Percentiles rank a stretch among this genome's conserved stretches.
phyloP scores from a whole-genome alignment of 2,329 filamentous ascomycete genomes.

The Elsinoe fawcettii region DNA sequence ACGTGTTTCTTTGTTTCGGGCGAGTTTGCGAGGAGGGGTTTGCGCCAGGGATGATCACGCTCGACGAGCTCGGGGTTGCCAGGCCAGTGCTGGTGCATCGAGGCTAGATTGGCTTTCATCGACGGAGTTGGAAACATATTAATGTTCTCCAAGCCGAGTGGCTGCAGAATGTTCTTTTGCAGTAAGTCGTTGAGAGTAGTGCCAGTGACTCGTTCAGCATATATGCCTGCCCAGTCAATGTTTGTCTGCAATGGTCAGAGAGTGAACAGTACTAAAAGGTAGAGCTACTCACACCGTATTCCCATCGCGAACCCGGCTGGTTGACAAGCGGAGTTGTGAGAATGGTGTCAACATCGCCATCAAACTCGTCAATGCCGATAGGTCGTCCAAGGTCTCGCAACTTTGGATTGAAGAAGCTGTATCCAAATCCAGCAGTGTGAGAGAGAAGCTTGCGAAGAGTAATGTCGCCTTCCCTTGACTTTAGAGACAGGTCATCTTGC shows the following conservation, averaged over 20 bases:
- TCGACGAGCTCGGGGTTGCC: slow-evolving; percentile 32
- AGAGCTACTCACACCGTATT: slow-evolving; percentile 40
- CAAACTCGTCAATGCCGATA: slow-evolving; percentile 51
- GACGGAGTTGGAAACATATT: slow-evolving; percentile 50
- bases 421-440: slow-evolving; percentile 50
- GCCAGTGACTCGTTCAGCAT: slow-evolving; percentile 39
- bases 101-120: slow-evolving; percentile 49
- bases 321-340: slow-evolving; percentile 48
- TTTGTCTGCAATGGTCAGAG: slow-evolving; percentile 34
- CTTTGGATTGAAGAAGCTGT: slow-evolving; percentile 44
- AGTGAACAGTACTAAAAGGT: background rate
- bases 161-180: slow-evolving; percentile 39
- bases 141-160: slow-evolving; percentile 42
- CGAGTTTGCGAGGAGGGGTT: slow-evolving; percentile 39
- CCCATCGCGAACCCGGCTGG: slow-evolving; percentile 56
- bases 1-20: slow-evolving; percentile 38
- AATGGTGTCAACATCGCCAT: slow-evolving; percentile 46
- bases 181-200: slow-evolving; percentile 40
- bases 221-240: slow-evolving; percentile 44
- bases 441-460: slow-evolving; percentile 45
- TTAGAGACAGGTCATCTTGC: slow-evolving; percentile 33
- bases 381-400: slow-evolving; percentile 40
- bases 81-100: slow-evolving; percentile 47
- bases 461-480: slow-evolving; percentile 38
- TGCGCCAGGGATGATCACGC: slow-evolving; percentile 46